Percentiles rank a stretch among this genome's conserved stretches.
Conservation (phyloP, 108 stramenopile genomes). For the Cyclotella sp. region DNA sequence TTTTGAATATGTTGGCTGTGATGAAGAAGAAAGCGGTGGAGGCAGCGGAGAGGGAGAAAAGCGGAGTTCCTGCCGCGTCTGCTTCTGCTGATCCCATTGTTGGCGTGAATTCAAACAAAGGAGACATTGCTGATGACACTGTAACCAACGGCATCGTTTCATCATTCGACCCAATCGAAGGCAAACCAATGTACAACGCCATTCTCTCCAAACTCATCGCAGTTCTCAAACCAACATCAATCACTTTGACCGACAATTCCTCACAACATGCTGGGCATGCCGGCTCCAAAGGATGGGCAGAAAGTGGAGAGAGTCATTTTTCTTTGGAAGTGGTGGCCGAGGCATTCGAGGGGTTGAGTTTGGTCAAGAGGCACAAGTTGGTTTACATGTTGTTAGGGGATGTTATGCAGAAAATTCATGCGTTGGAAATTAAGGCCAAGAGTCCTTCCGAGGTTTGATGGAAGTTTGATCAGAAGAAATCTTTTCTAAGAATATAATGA, state of each 20-base stretch:
- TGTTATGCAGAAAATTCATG: slow-evolving; percentile 92
- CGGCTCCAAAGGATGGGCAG: slow-evolving; percentile 68
- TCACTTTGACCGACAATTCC: slow-evolving; percentile 79
- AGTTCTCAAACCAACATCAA: slow-evolving; percentile 68
- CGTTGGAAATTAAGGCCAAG: slow-evolving; percentile 86
- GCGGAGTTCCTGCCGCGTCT: slow-evolving; percentile 2
- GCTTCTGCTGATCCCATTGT: too few relatives aligned
- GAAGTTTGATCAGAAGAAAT: too few relatives aligned
- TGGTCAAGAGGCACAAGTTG: slow-evolving; percentile 93
- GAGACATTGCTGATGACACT: slow-evolving; percentile 9
- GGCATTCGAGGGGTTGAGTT: slow-evolving; percentile 89
- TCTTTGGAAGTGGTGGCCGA: slow-evolving; percentile 83
- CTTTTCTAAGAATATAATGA: too few relatives aligned
- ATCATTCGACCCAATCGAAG: slow-evolving; percentile 38
- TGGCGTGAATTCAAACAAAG: not conserved
- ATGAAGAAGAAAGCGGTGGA: slow-evolving; percentile 88
- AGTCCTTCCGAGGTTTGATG: slow-evolving; percentile 74
- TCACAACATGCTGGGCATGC: slow-evolving; percentile 83
- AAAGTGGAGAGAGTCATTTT: slow-evolving; percentile 88
- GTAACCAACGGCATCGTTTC: slow-evolving; percentile 3
- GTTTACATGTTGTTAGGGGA: slow-evolving; percentile 93
- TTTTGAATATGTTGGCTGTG: slow-evolving; percentile 93
- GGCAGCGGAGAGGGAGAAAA: slow-evolving; percentile 33
- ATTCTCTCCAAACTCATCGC: slow-evolving; percentile 73
- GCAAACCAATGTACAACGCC: slow-evolving; percentile 80